Evolutionary conservation across 2,329 filamentous ascomycete genomes (phyloP), one percentile per base, ranked within the genome.

Genomic region (Didymella lethalis): DNA sequence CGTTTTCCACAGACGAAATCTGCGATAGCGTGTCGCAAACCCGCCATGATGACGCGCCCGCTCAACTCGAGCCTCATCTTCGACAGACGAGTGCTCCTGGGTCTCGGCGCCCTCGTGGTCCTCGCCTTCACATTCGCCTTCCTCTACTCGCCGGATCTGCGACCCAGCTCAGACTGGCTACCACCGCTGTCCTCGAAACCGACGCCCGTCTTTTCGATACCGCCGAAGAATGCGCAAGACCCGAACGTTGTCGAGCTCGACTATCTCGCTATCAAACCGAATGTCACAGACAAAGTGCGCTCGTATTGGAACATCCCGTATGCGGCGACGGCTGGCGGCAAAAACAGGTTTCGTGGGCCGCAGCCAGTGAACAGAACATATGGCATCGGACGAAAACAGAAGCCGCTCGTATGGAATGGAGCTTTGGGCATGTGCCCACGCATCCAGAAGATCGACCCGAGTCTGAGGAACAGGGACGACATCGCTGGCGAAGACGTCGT

Each of bases 231-330:
- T 46, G 47, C 63, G 5, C 48, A 67, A 38, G 69, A 74, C 23
- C 66, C 72, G 25, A 64, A 74, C 25, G 64, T 73, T 41, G 64
- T 75, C 44, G 61, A 70, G 36, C 67, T 75, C 29, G 72, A 75
- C 57, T 75, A 75, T 57, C 62, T 75, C 12, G 61, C 67, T 8
- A 67, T 74, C 54, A 67, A 67, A 31, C 69, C 72, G 6, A 67
- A 69, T 43, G 68, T 68, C 45, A 62, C 65, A n/a, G 70, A 72
- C 26, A 64, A 67, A 25, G 65, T 73, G 2, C 64, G 68, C 41
- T 66, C 59, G 23, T 75, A 71, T 46, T 75, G 72, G 72, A 75
- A 75, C 52, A 74, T 75, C 14, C 72, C 72, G 0, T 75, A 74
- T 55, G 72, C 72, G 4, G 70, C 72, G 46, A 66, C 64, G 14